phyloP scores from a whole-genome alignment of 805 yeast species.

The Starmerella vaccinii region DNA sequence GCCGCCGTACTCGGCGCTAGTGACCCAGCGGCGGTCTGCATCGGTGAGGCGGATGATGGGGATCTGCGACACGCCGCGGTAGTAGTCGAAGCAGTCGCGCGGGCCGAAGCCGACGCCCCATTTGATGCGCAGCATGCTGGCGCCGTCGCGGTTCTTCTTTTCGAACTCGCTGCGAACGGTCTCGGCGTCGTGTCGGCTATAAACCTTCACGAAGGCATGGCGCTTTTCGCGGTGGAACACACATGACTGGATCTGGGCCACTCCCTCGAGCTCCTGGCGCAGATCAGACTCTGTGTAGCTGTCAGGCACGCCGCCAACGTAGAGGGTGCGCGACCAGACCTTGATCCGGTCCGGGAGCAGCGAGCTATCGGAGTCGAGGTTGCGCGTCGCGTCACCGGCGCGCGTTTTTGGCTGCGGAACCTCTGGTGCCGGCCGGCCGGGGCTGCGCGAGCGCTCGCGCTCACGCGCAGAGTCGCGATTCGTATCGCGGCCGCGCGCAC shows the following conservation, averaged over 20 bases:
- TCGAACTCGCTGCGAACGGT: slow-evolving; percentile 60
- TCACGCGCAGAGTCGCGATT: slow-evolving; percentile 10
- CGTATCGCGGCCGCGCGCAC: slow-evolving; percentile 17
- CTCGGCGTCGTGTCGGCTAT: slow-evolving; percentile 86
- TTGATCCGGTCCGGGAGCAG: slow-evolving; percentile 65
- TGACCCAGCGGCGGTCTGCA: slow-evolving; percentile 85
- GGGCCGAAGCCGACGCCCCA: slow-evolving; percentile 99
- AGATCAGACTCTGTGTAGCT: slow-evolving; percentile 68
- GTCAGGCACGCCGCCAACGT: slow-evolving; percentile 87
- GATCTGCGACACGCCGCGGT: slow-evolving; percentile 76
- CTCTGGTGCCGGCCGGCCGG: slow-evolving; percentile 16
- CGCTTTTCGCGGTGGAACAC: slow-evolving; percentile 79
- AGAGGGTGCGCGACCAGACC: slow-evolving; percentile 80
- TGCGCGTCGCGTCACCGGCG: slow-evolving; percentile 22
- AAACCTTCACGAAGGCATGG: slow-evolving; percentile 93
- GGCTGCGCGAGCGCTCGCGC: slow-evolving; percentile 22
- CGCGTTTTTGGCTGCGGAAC: slow-evolving; percentile 18
- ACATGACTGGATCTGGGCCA: slow-evolving; percentile 84
- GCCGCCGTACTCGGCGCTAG: slow-evolving; percentile 92
- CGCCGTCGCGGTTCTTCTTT: slow-evolving; percentile 47
- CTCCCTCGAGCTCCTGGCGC: slow-evolving; percentile 62
- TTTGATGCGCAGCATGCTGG: slow-evolving; percentile 63
- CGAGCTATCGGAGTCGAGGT: slow-evolving; percentile 12
- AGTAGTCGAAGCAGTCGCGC: slow-evolving; percentile 94
- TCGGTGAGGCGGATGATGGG: slow-evolving; percentile 85